A percentile compares a stretch with the other conserved stretches of the same genome.
phyloP scores from a whole-genome alignment of 75 land plant species.

The Adiantum capillusveneris region DNA sequence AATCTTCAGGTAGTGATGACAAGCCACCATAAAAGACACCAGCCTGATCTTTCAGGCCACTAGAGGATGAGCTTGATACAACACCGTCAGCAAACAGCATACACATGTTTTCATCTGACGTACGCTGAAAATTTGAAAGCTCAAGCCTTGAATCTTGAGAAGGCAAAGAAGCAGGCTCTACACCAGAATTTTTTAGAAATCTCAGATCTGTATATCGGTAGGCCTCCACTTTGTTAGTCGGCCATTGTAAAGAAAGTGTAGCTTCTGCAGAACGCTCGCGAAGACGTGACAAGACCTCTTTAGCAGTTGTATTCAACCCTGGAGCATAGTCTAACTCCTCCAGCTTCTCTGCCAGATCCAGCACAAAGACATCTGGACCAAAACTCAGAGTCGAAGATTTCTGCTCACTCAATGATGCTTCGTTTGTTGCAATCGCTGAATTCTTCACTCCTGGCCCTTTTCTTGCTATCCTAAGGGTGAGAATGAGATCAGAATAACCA shows the following conservation, averaged over 20 bases:
- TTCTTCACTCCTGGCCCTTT: too few relatives aligned
- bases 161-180: slow-evolving; percentile 18
- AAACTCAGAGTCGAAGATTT: slow-evolving; percentile 4
- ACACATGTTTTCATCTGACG: slow-evolving; percentile 7
- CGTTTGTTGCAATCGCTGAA: too few relatives aligned
- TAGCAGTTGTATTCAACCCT: slow-evolving; percentile 9
- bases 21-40: slow-evolving; percentile 57
- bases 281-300: slow-evolving; percentile 37
- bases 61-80: slow-evolving; percentile 18
- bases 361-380: slow-evolving; percentile 60
- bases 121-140: not conserved
- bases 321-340: slow-evolving; percentile 51
- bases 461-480: too few relatives aligned
- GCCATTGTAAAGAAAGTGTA: slow-evolving; percentile 70
- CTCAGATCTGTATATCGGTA: slow-evolving; percentile 85
- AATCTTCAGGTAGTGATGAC: slow-evolving; percentile 21
- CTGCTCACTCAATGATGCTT: slow-evolving; percentile 1
- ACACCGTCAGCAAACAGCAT: slow-evolving; percentile 61
- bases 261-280: slow-evolving; percentile 56
- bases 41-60: slow-evolving; percentile 29
- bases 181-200: slow-evolving; percentile 37
- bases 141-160: slow-evolving; percentile 4
- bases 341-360: slow-evolving; percentile 81
- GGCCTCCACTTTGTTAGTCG: slow-evolving; percentile 61
- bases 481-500: too few relatives aligned